These are phyloP conservation scores for Esteya vermicola DNA, from an alignment of 2,329 filamentous ascomycete genomes.

Conservation along the genomic window DNA sequence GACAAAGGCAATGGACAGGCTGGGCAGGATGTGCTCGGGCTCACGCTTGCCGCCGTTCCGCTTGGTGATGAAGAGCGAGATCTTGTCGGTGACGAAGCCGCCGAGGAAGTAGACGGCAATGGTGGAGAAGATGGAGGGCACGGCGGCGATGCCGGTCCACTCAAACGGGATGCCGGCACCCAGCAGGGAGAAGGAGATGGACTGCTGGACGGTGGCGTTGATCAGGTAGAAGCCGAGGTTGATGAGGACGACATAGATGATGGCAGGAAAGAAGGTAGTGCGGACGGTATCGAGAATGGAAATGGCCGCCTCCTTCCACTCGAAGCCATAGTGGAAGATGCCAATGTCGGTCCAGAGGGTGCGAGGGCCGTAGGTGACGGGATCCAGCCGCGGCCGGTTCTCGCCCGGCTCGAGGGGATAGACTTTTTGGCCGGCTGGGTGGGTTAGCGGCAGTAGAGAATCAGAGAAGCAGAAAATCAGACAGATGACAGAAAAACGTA, in stretches of 20 bases:
- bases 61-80: constrained; percentile 4
- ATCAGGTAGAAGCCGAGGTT: constrained; percentile 14
- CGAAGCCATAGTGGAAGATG: constrained; percentile 16
- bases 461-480: background rate
- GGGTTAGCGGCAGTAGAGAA: background rate
- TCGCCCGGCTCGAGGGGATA: constrained; percentile 13
- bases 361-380: constrained; percentile 11
- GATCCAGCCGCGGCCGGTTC: constrained; percentile 9
- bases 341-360: constrained; percentile 17
- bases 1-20: constrained; percentile 16
- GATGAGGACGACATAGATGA: constrained; percentile 17
- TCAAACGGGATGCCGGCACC: constrained; percentile 6
- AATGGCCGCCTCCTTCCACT: constrained; percentile 14
- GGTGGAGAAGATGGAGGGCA: constrained; percentile 4
- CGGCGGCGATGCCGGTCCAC: constrained; percentile 3
- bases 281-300: constrained; percentile 16
- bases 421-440: constrained; percentile 1
- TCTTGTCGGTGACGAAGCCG: constrained; percentile 5
- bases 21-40: constrained; percentile 19
- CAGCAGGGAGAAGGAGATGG: constrained; percentile 5
- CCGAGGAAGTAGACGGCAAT: constrained; percentile 5
- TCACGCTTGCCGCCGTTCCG: constrained; percentile 11
- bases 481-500: too few relatives aligned
- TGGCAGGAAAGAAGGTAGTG: constrained; percentile 18
- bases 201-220: constrained; percentile 3